phyloP scores from a whole-genome alignment of 192 early-diverging fungal genomes.

The Coemansia sp. region DNA sequence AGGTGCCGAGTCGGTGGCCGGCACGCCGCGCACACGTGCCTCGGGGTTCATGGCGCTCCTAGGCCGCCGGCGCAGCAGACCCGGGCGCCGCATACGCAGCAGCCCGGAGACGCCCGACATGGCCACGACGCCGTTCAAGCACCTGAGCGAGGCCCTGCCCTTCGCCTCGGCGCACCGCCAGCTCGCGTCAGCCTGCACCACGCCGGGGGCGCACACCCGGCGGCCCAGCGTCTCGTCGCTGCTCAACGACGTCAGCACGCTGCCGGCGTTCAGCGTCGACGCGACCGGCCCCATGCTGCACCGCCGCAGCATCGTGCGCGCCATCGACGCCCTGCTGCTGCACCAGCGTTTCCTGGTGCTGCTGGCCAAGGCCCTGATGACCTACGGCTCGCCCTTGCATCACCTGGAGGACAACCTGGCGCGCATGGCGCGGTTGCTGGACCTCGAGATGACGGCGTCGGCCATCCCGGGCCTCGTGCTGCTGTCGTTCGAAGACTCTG shows the following conservation, averaged over 20 bases:
- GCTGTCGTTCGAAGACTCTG: slow-evolving; percentile 63
- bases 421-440: slow-evolving; percentile 54
- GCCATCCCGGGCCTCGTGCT: slow-evolving; percentile 69
- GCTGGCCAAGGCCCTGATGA: slow-evolving; percentile 62
- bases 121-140: slow-evolving; percentile 31
- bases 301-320: slow-evolving; percentile 32
- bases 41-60: not conserved
- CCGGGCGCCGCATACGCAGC: not conserved
- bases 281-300: not conserved
- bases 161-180: slow-evolving; percentile 37
- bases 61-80: not conserved
- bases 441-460: slow-evolving; percentile 62
- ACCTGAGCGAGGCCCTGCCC: slow-evolving; percentile 45
- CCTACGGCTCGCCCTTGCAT: slow-evolving; percentile 65
- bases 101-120: not conserved
- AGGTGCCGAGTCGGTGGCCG: too few species aligned
- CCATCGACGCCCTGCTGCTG: slow-evolving; percentile 61
- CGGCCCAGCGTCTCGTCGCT: slow-evolving; percentile 31
- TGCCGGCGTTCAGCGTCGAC: slow-evolving; percentile 18
- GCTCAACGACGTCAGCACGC: slow-evolving; percentile 34
- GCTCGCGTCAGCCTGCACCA: slow-evolving; percentile 21
- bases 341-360: slow-evolving; percentile 66
- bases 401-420: slow-evolving; percentile 64
- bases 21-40: not conserved
- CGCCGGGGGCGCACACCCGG: slow-evolving; percentile 29